phyloP scores from a whole-genome alignment of 1,284 basidiomycete genomes.

The Melampsora americana region DNA sequence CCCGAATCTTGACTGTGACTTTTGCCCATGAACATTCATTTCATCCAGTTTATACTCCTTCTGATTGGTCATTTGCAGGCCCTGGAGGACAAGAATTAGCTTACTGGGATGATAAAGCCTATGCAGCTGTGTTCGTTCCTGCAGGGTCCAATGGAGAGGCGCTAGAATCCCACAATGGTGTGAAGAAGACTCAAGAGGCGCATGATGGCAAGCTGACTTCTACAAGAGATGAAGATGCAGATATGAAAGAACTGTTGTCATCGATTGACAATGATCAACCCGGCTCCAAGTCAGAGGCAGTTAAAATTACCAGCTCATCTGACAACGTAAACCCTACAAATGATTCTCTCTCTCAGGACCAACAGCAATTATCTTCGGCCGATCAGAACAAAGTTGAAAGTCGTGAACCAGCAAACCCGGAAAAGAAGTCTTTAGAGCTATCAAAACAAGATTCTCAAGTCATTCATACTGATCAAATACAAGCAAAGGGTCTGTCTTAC shows the following conservation, averaged over 20 bases:
- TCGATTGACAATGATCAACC: constrained; percentile 47
- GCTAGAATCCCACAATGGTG: constrained; percentile 36
- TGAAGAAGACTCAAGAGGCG: neutral
- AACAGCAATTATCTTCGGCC: neutral
- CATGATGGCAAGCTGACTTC: constrained; percentile 10
- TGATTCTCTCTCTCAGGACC: neutral
- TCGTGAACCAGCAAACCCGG: no score
- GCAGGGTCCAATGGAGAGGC: constrained; percentile 36
- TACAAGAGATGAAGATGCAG: constrained; percentile 45
- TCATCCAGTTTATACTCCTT: constrained; percentile 48
- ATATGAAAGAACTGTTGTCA: constrained; percentile 50
- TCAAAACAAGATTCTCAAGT: neutral
- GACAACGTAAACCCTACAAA: no score
- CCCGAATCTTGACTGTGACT: constrained; percentile 46
- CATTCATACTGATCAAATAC: neutral
- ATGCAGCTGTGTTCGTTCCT: constrained; percentile 44
- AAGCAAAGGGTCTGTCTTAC: constrained; percentile 39
- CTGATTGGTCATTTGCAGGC: constrained; percentile 48
- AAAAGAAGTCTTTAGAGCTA: no score
- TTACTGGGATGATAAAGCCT: constrained; percentile 51
- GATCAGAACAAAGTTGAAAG: no score
- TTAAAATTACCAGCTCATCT: no score
- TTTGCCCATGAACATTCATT: constrained; percentile 50
- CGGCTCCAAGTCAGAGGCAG: no score
- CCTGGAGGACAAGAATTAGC: constrained; percentile 46